Conservation (phyloP, 306 rosid genomes). For the Rosa rugosa region DNA sequence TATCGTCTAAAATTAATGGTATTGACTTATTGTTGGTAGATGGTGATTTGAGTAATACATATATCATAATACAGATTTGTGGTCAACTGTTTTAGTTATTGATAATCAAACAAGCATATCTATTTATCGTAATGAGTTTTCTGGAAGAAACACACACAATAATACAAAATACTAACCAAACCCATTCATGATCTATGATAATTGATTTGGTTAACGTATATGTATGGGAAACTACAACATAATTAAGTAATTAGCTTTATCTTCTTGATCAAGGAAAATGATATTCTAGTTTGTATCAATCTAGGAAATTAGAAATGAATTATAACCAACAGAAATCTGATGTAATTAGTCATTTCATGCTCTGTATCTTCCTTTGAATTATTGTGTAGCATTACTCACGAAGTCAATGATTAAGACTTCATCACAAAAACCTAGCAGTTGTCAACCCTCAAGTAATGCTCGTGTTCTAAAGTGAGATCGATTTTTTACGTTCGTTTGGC, state of each 20-base stretch:
- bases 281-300: not conserved
- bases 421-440: too few relatives aligned
- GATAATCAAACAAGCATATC: not conserved
- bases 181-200: not conserved
- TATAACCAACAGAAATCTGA: not conserved
- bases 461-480: not conserved
- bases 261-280: not conserved
- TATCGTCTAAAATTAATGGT: slow-evolving; percentile 9
- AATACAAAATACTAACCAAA: slow-evolving; percentile 5
- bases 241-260: not conserved
- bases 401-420: not conserved
- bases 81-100: slow-evolving; percentile 21
- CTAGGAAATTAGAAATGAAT: too few relatives aligned
- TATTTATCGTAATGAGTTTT: slow-evolving; percentile 6
- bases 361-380: not conserved
- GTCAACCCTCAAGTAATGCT: not conserved
- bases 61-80: not conserved
- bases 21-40: slow-evolving; percentile 16
- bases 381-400: not conserved
- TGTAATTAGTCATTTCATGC: not conserved
- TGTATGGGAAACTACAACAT: not conserved
- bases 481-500: too few relatives aligned
- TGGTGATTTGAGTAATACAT: not conserved
- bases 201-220: not conserved
- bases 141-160: not conserved